These are phyloP conservation scores for Aspergillus spinulosporus DNA, from an alignment of 2,329 filamentous ascomycete species.

Conservation along the genomic window DNA sequence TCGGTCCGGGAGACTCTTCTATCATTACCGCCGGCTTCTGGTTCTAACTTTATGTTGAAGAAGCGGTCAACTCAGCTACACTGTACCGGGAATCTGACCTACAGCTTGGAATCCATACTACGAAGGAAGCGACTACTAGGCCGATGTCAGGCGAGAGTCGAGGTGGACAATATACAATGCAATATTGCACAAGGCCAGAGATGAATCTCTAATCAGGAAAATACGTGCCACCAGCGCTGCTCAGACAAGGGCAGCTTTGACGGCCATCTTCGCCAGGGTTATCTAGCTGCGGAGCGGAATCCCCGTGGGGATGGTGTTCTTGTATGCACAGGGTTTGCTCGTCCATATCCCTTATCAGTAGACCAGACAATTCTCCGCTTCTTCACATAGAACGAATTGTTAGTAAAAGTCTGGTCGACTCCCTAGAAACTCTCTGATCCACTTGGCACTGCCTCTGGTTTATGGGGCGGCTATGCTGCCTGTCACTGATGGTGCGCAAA, in stretches of 20 bases:
- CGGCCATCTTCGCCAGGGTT: neutral
- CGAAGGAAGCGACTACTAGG: neutral
- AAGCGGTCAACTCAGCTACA: neutral
- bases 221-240: constrained; percentile 4
- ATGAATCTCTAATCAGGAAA: constrained; percentile 4
- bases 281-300: neutral
- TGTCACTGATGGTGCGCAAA: too few species aligned
- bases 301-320: constrained; percentile 11
- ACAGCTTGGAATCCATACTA: neutral
- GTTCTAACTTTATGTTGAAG: neutral
- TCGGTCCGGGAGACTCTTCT: neutral
- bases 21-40: neutral
- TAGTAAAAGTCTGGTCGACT: neutral
- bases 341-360: neutral
- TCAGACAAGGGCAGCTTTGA: constrained; percentile 5
- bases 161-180: neutral
- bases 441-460: too few species aligned
- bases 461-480: too few species aligned
- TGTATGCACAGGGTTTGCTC: constrained; percentile 2
- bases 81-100: neutral
- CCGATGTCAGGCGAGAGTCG: neutral
- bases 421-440: neutral
- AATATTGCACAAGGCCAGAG: neutral
- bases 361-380: constrained; percentile 7
- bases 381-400: neutral